Evolutionary conservation across 345 rosid genomes (phyloP).

Genomic region (Euclidium syriacum): DNA sequence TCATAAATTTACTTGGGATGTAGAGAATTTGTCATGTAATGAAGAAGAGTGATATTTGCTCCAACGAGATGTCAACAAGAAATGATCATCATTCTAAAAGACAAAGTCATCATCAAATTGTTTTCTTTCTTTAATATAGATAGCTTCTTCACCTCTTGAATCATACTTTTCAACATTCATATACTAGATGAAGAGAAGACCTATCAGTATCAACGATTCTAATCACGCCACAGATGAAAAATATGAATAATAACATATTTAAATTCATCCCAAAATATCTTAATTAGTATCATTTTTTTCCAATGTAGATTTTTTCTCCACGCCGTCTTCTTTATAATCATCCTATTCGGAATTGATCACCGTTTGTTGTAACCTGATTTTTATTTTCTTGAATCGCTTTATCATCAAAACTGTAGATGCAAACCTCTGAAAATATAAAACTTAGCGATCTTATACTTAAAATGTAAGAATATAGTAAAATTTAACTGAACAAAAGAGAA

Average conservation of each 20-base stretch:
- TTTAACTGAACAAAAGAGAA: no score
- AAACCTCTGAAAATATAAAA: neutral
- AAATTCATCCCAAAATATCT: neutral
- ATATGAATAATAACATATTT: neutral
- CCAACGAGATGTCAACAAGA: no score
- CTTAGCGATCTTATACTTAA: neutral
- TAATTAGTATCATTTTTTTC: neutral
- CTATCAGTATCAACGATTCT: neutral
- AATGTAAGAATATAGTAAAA: neutral
- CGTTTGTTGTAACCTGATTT: neutral
- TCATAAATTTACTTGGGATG: no score
- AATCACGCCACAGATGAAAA: neutral
- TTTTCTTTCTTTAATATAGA: no score
- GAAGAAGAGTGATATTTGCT: no score
- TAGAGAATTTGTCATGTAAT: no score
- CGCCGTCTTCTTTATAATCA: neutral
- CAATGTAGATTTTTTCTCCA: neutral
- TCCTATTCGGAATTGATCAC: neutral
- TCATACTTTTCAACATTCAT: conserved; percentile 1
- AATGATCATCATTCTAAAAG: no score
- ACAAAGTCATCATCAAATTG: no score
- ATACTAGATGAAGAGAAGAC: neutral
- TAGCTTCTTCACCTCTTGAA: neutral
- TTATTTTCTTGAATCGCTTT: neutral
- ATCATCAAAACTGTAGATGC: neutral